Conservation (phyloP, 495 filamentous ascomycete genomes). For the Neurospora pannonica region DNA sequence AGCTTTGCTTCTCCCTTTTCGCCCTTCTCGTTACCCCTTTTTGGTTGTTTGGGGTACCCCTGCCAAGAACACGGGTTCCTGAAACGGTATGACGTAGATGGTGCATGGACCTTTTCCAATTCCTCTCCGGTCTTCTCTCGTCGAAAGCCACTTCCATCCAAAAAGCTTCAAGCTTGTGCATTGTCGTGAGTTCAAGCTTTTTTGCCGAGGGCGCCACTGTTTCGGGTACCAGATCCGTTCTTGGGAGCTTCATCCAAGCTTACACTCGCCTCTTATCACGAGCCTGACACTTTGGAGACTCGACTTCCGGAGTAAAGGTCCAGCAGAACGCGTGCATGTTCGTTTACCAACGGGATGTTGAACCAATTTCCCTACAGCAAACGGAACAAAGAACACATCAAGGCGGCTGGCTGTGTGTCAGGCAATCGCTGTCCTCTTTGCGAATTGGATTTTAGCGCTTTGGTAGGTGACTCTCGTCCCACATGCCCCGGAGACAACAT, state of each 20-base stretch:
- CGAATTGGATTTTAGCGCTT: not conserved
- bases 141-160: not conserved
- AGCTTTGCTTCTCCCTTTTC: not conserved
- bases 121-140: not conserved
- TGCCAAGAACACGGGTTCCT: not conserved
- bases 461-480: not conserved
- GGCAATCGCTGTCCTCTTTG: not conserved
- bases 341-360: not conserved
- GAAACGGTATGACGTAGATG: not conserved
- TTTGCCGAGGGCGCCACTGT: not conserved
- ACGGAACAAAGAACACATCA: not conserved
- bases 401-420: not conserved
- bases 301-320: not conserved
- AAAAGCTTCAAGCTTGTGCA: not conserved
- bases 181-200: not conserved
- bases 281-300: not conserved
- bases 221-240: not conserved
- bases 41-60: not conserved
- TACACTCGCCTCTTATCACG: not conserved
- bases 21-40: not conserved
- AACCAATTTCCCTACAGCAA: not conserved
- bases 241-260: not conserved
- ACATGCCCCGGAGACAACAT: not conserved
- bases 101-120: not conserved
- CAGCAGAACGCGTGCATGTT: not conserved